phyloP scores from a whole-genome alignment of 2,329 filamentous ascomycete species.

The Fonsecaea pugnacius region DNA sequence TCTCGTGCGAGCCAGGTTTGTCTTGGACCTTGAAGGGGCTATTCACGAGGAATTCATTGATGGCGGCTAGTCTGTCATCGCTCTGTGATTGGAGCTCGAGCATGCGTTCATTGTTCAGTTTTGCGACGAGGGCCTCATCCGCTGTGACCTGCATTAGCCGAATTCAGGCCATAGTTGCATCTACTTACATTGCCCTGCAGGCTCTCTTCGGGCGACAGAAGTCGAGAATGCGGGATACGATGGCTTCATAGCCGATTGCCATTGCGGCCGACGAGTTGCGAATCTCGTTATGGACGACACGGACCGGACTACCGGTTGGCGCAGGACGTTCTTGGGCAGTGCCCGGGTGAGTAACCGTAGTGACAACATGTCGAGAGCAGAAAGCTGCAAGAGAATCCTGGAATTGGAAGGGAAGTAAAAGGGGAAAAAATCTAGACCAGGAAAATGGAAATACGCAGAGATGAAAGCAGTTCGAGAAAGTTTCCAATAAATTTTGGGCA shows the following conservation, averaged over 20 bases:
- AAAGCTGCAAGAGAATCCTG: not conserved
- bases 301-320: constrained; percentile 59
- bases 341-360: constrained; percentile 68
- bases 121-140: constrained; percentile 80
- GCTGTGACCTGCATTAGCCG: constrained; percentile 45
- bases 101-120: constrained; percentile 81
- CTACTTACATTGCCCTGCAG: constrained; percentile 53
- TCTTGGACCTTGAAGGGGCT: constrained; percentile 81
- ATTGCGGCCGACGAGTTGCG: constrained; percentile 55
- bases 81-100: constrained; percentile 83
- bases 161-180: not conserved
- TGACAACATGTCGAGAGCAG: constrained; percentile 65
- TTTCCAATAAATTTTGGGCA: constrained; percentile 6
- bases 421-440: not conserved
- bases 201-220: constrained; percentile 47
- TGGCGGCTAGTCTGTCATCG: constrained; percentile 70
- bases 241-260: constrained; percentile 50
- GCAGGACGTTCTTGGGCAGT: constrained; percentile 66
- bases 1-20: constrained; percentile 80
- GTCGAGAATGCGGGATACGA: constrained; percentile 55
- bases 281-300: constrained; percentile 56
- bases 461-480: constrained; percentile 1
- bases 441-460: constrained; percentile 10
- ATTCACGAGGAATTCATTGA: constrained; percentile 88
- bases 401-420: not conserved